Evolutionary conservation across 371 early-diverging fungal species (phyloP).

Genomic region (Apophysomyces trapeziformis): DNA sequence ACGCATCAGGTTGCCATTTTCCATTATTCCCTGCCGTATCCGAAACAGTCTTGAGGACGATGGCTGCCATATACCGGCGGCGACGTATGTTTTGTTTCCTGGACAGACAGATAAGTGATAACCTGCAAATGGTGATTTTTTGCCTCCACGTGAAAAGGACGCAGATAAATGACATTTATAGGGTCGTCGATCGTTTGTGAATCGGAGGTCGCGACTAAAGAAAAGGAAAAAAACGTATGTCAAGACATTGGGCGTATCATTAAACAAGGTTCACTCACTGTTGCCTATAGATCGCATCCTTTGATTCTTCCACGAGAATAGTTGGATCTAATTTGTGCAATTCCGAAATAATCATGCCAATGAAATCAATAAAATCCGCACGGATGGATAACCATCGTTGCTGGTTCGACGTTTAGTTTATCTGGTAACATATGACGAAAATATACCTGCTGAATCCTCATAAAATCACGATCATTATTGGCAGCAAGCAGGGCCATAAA

Average conservation of each 20-base stretch:
- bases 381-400: conserved; percentile 42
- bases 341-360: conserved; percentile 46
- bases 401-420: conserved; percentile 10
- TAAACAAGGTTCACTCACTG: conserved; percentile 30
- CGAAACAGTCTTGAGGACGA: conserved; percentile 29
- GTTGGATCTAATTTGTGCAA: conserved; percentile 52
- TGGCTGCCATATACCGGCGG: conserved; percentile 57
- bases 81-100: conserved; percentile 40
- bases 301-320: conserved; percentile 49
- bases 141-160: conserved; percentile 54
- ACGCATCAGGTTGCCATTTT: conserved; percentile 44
- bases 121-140: conserved; percentile 51
- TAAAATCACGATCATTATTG: conserved; percentile 61
- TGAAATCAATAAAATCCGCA: conserved; percentile 59
- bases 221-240: not conserved
- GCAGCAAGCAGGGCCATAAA: conserved; percentile 52
- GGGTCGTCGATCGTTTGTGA: conserved; percentile 60
- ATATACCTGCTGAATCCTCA: conserved; percentile 36
- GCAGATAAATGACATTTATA: conserved; percentile 57
- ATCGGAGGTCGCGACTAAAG: conserved; percentile 59
- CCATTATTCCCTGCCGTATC: conserved; percentile 48
- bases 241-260: not conserved
- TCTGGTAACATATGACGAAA: too few species aligned
- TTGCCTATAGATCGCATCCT: conserved; percentile 55
- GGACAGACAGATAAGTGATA: conserved; percentile 53